Evolutionary conservation across 2,329 filamentous ascomycete genomes (phyloP).

Genomic region (Sordariomycetes sp.): DNA sequence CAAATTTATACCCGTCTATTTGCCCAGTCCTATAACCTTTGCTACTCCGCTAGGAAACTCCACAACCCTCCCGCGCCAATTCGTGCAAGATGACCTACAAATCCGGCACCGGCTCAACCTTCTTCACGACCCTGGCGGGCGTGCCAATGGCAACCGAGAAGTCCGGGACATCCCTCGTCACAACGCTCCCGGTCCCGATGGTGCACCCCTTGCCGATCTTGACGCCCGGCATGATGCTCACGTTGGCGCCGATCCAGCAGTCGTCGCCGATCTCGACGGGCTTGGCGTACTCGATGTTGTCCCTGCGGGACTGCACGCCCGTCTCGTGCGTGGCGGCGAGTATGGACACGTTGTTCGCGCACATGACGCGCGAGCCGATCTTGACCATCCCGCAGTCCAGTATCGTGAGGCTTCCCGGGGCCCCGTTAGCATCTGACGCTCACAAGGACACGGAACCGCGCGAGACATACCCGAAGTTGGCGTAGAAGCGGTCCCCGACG

Average conservation of each 20-base stretch:
- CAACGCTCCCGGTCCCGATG: slow-evolving; percentile 36
- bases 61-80: neutral
- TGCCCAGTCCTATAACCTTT: neutral
- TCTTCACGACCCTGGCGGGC: slow-evolving; percentile 37
- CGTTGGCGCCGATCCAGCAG: slow-evolving; percentile 43
- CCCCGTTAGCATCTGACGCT: neutral
- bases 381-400: slow-evolving; percentile 62
- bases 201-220: slow-evolving; percentile 41
- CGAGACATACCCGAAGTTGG: slow-evolving; percentile 30
- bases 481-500: slow-evolving; percentile 52
- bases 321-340: slow-evolving; percentile 64
- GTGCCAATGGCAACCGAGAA: slow-evolving; percentile 36
- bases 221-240: slow-evolving; percentile 38
- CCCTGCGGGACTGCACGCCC: slow-evolving; percentile 39
- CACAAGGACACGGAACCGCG: neutral
- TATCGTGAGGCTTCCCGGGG: slow-evolving; percentile 38
- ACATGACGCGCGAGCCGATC: slow-evolving; percentile 60
- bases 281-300: slow-evolving; percentile 34
- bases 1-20: neutral
- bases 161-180: slow-evolving; percentile 36
- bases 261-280: slow-evolving; percentile 38
- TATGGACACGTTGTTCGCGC: slow-evolving; percentile 63
- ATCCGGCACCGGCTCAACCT: slow-evolving; percentile 25
- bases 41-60: neutral
- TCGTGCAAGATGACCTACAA: neutral